A percentile compares a stretch with the other conserved stretches of the same genome.
Evolutionary conservation across 1,284 basidiomycete genomes (phyloP).

Genomic region (Boletus sp.): DNA sequence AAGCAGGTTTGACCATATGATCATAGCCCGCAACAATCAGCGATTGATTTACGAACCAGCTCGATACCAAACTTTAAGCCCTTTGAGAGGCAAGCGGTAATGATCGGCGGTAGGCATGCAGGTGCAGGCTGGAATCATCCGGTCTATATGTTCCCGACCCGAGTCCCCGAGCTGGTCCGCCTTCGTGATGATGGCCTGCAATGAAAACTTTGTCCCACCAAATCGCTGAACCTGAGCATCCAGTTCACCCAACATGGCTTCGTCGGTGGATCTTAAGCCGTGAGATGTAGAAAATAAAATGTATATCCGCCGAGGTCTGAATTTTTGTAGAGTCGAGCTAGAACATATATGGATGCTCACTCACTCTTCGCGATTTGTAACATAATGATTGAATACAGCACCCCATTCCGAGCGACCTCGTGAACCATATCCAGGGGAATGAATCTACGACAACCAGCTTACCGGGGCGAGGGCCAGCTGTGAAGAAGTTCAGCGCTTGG

Average conservation of each 20-base stretch:
- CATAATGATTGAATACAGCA: conserved; percentile 63
- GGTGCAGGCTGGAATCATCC: conserved; percentile 52
- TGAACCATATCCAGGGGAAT: conserved; percentile 76
- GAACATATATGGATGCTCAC: conserved; percentile 24
- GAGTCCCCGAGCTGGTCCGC: conserved; percentile 52
- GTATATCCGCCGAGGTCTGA: conserved; percentile 68
- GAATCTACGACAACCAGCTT: conserved; percentile 72
- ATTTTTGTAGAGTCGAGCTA: not conserved
- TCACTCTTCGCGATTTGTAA: conserved; percentile 61
- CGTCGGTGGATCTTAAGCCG: conserved; percentile 57
- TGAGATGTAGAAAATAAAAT: conserved; percentile 71
- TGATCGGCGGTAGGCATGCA: conserved; percentile 62
- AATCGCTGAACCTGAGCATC: conserved; percentile 39
- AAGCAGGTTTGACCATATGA: not conserved
- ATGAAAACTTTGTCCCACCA: conserved; percentile 50
- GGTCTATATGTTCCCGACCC: conserved; percentile 31
- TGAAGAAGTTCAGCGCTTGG: conserved; percentile 69
- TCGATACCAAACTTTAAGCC: conserved; percentile 58
- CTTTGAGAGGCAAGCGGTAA: conserved; percentile 51
- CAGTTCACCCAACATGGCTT: conserved; percentile 64
- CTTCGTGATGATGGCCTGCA: conserved; percentile 76
- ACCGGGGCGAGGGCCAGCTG: conserved; percentile 57
- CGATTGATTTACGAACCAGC: conserved; percentile 56
- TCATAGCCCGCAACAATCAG: conserved; percentile 51
- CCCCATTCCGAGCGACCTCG: conserved; percentile 78